These are phyloP conservation scores for Leonotis leonurus DNA, from an alignment of 257 asterid species.

Conservation along the genomic window DNA sequence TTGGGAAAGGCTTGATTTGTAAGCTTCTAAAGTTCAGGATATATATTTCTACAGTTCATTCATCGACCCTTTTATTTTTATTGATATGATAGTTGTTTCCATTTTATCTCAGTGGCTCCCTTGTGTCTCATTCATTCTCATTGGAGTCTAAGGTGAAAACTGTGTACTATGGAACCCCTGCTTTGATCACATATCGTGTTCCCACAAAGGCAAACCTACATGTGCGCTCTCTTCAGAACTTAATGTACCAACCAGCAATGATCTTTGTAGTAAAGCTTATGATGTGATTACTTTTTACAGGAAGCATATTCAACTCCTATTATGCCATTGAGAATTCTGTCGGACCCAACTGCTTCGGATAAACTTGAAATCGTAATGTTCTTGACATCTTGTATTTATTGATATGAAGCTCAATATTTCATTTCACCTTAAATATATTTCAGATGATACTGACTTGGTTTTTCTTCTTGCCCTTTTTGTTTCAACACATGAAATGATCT, in stretches of 20 bases:
- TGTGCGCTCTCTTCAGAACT: conserved; percentile 8
- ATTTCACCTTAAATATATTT: background rate
- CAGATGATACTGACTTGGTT: conserved; percentile 21
- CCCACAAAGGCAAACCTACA: conserved; percentile 41
- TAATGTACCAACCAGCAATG: background rate
- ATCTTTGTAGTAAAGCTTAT: background rate
- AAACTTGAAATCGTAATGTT: conserved; percentile 40
- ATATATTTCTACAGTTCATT: background rate
- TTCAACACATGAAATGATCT: conserved; percentile 17
- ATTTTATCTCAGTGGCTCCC: conserved; percentile 44
- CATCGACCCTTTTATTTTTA: background rate
- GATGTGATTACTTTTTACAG: conserved; percentile 26
- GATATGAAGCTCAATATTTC: background rate
- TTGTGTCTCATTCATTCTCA: conserved; percentile 57
- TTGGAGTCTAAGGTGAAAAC: conserved; percentile 52
- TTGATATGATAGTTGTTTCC: background rate
- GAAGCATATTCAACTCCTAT: conserved; percentile 63
- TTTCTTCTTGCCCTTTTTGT: conserved; percentile 10
- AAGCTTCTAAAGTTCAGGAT: conserved; percentile 12
- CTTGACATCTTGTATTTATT: conserved; percentile 13
- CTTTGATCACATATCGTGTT: conserved; percentile 44
- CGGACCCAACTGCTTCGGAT: conserved; percentile 20
- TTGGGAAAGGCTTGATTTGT: conserved; percentile 59
- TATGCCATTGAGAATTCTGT: conserved; percentile 41
- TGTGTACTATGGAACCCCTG: conserved; percentile 53